Evolutionary conservation across 2,329 filamentous ascomycete genomes (phyloP).

Genomic region (Blastomyces gilchristii): DNA sequence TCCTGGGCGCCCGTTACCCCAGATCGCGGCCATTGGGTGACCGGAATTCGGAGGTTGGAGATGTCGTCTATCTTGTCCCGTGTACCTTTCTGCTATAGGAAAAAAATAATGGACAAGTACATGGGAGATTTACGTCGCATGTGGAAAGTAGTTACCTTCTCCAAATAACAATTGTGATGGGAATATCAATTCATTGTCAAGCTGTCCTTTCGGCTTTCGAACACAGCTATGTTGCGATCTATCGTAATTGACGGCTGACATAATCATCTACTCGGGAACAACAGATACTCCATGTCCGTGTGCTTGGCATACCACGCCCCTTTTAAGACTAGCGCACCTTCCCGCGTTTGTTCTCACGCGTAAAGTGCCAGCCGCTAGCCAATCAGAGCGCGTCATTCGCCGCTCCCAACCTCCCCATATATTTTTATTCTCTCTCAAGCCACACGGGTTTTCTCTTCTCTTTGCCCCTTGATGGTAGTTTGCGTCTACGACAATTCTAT

Average conservation of each 20-base stretch:
- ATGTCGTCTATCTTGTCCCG: neutral
- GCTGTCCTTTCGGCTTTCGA: neutral
- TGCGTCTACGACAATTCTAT: neutral
- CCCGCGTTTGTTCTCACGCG: constrained; percentile 10
- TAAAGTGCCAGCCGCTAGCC: constrained; percentile 1
- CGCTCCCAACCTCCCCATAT: constrained; percentile 4
- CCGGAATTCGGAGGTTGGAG: neutral
- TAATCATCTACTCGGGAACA: neutral
- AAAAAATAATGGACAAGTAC: neutral
- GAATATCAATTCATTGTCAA: neutral
- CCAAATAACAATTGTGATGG: neutral
- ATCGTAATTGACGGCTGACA: constrained; percentile 2
- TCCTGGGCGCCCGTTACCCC: constrained; percentile 32
- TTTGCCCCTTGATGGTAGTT: neutral
- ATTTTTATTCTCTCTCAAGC: neutral
- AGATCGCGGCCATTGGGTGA: neutral
- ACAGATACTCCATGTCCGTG: neutral
- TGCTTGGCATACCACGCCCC: neutral
- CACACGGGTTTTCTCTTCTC: neutral
- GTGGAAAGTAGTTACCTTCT: neutral
- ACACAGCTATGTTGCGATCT: neutral
- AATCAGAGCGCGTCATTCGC: constrained; percentile 6
- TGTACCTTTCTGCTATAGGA: neutral
- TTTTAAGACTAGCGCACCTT: constrained; percentile 8
- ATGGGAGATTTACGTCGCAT: neutral